Evolutionary conservation across 2,329 filamentous ascomycete species (phyloP), one percentile per base, ranked within the genome.

Genomic region (Aspergillus ustus): DNA sequence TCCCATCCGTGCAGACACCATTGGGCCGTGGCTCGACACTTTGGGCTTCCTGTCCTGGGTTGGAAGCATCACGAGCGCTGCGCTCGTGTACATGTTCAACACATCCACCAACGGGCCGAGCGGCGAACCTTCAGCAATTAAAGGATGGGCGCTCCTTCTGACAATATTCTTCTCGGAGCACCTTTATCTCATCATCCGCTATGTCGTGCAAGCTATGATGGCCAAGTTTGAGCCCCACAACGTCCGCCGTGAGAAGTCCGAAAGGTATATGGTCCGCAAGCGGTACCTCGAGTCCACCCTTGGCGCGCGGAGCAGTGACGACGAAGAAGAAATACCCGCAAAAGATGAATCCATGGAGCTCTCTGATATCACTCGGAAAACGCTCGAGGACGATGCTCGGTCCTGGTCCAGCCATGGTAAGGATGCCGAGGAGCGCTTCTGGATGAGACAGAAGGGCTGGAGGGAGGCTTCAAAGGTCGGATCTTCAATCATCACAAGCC

Each of bases 31-130:
- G 95, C 83, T 99, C 8, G 88, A 93, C 67, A 90, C 91, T 2
- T 83, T 99, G 2, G 89, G 89, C 9, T 97, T 99, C 77, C 81
- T 99, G 15, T 91, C 93, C 2, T 99, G 95, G 95, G 83, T 97
- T 7, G 95, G 95, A 57, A 96, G 91, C 71, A 84, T 99, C 66
- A 96, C 92, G 7, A 93, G 91, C 65, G 88, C 93, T 0, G 92
- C 93, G 0, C 84, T 99, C 37, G 89, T 97, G 0, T 97, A 93
- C 75, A 87, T 99, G 70, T 98, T 97, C 81, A 89, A 87, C 67
- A 87, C 88, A 55, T 84, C 89, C 58, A 84, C 85, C 4, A 77
- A 88, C 20, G 73, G 72, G 0, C 72, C 70, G 0, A 75, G 75
- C 20, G 76, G 75, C 17, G 71, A 74, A 22, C 73, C 74, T 1